Conservation (phyloP, 2,329 filamentous ascomycete genomes). For the Metarhizium guizhouense region DNA sequence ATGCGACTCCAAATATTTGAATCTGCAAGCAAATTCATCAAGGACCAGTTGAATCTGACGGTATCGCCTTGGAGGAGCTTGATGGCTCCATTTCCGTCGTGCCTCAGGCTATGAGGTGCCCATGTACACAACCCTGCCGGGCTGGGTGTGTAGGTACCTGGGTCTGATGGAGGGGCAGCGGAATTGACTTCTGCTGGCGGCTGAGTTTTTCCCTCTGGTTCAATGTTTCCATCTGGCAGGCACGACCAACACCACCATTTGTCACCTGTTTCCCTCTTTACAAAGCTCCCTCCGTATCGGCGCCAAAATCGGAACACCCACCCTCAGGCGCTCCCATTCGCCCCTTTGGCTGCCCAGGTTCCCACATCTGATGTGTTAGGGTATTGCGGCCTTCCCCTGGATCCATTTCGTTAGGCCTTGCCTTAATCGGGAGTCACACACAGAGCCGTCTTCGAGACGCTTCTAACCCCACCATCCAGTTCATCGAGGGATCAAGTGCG, state of each 20-base stretch:
- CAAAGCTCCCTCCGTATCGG: not conserved
- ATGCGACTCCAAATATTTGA: no score
- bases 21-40: no score
- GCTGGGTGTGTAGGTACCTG: no score
- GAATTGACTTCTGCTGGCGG: no score
- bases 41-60: no score
- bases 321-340: not conserved
- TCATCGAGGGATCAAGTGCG: conserved; percentile 11
- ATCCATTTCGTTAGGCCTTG: not conserved
- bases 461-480: conserved; percentile 12
- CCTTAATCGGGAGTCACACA: conserved; percentile 2
- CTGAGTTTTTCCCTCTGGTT: no score
- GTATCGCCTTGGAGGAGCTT: no score
- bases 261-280: no score
- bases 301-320: not conserved
- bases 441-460: conserved; percentile 1
- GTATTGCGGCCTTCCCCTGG: not conserved
- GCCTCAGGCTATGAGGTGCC: not conserved
- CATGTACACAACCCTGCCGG: no score
- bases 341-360: not conserved
- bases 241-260: no score
- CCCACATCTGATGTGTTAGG: not conserved
- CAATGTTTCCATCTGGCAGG: no score
- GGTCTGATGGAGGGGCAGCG: no score
- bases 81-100: not conserved